phyloP scores from a whole-genome alignment of 169 alveolate species.

The Cryptosporidium sp. region DNA sequence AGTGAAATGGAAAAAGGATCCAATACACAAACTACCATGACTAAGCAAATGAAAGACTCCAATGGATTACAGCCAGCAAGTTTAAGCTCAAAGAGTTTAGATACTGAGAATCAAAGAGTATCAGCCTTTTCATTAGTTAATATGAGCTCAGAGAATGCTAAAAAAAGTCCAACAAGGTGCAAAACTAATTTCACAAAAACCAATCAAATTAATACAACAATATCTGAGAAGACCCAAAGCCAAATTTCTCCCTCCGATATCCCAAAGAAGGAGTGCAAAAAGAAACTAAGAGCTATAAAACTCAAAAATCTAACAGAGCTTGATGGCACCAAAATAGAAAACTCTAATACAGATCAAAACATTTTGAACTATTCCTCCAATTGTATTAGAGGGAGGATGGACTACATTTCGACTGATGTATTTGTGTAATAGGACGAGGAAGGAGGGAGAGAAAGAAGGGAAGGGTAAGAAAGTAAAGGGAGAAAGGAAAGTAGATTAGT shows the following conservation, averaged over 20 bases:
- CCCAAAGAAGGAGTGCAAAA: constrained; percentile 19
- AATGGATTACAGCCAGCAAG: not conserved
- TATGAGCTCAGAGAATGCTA: not conserved
- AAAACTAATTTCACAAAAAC: not conserved
- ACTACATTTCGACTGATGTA: constrained; percentile 53
- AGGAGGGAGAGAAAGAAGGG: not conserved
- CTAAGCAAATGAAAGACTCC: not conserved
- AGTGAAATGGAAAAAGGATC: not conserved
- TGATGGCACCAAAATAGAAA: not conserved
- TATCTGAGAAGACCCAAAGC: not conserved
- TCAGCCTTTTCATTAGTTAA: not conserved
- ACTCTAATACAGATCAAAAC: not conserved
- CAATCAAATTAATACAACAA: not conserved
- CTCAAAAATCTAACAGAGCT: not conserved
- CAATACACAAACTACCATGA: not conserved
- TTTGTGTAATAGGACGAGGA: not conserved
- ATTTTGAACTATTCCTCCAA: constrained; percentile 56
- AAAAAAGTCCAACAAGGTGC: not conserved
- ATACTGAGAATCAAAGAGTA: constrained; percentile 3
- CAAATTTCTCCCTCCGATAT: not conserved
- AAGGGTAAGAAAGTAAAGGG: not conserved
- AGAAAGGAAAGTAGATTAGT: too few relatives aligned
- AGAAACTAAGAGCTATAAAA: not conserved
- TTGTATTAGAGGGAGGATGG: constrained; percentile 53
- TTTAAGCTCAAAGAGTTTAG: not conserved